Evolutionary conservation across 2,329 filamentous ascomycete genomes (phyloP).

Genomic region (Aspergillus luchuensis): DNA sequence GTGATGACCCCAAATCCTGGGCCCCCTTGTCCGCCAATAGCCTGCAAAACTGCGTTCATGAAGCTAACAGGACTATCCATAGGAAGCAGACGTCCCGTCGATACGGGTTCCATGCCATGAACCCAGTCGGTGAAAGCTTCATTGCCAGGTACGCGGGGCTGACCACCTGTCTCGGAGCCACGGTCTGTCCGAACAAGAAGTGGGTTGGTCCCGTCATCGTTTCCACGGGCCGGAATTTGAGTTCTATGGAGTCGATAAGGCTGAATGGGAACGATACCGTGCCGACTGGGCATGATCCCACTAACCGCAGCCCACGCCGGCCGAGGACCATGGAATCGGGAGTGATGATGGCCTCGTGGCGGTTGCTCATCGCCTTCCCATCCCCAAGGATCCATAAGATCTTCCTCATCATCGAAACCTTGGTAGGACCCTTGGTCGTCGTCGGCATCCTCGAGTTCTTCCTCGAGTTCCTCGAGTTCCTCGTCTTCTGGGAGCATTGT

Average conservation of each 20-base stretch:
- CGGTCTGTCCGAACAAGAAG: slow-evolving; percentile 68
- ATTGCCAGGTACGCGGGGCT: slow-evolving; percentile 37
- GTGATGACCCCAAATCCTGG: slow-evolving; percentile 47
- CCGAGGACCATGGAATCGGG: slow-evolving; percentile 60
- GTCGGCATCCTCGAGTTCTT: slow-evolving; percentile 49
- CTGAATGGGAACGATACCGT: slow-evolving; percentile 42
- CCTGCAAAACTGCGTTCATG: slow-evolving; percentile 60
- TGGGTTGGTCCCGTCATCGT: slow-evolving; percentile 84
- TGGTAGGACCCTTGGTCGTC: slow-evolving; percentile 47
- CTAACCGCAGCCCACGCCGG: slow-evolving; percentile 67
- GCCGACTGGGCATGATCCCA: slow-evolving; percentile 57
- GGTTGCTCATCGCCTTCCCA: slow-evolving; percentile 58
- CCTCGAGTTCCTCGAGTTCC: slow-evolving; percentile 49
- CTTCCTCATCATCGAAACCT: slow-evolving; percentile 43
- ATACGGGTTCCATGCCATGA: slow-evolving; percentile 52
- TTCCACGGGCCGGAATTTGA: slow-evolving; percentile 54
- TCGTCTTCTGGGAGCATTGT: slow-evolving; percentile 60
- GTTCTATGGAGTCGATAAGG: slow-evolving; percentile 49
- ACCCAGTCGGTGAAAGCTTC: slow-evolving; percentile 56
- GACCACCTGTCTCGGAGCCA: slow-evolving; percentile 34
- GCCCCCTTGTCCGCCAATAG: slow-evolving; percentile 50
- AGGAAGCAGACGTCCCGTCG: slow-evolving; percentile 47
- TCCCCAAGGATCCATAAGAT: slow-evolving; percentile 49
- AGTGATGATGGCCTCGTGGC: slow-evolving; percentile 48
- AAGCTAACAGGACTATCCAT: slow-evolving; percentile 57